These are phyloP conservation scores for Ophiocordyceps camponoti-floridani DNA, from an alignment of 2,329 filamentous ascomycete species.

Conservation along the genomic window DNA sequence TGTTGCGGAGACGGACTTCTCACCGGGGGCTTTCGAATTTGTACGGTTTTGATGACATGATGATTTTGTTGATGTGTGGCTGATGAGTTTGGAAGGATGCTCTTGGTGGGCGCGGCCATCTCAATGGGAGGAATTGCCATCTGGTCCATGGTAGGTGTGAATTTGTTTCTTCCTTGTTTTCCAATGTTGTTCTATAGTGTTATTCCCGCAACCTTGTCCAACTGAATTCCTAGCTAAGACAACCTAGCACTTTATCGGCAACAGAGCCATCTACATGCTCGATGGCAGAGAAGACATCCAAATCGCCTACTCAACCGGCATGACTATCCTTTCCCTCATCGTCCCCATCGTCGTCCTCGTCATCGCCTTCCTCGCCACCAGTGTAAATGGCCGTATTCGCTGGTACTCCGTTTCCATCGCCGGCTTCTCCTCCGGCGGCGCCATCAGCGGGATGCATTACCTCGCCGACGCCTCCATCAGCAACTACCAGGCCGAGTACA, in stretches of 20 bases:
- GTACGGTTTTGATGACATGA: conserved; percentile 19
- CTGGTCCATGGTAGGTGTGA: conserved; percentile 44
- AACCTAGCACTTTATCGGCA: conserved; percentile 39
- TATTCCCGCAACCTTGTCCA: not conserved
- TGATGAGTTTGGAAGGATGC: conserved; percentile 24
- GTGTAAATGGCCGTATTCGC: conserved; percentile 34
- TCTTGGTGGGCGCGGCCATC: conserved; percentile 45
- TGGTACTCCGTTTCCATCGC: conserved; percentile 40
- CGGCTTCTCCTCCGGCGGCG: conserved; percentile 52
- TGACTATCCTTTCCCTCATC: conserved; percentile 60
- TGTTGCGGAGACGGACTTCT: conserved; percentile 61
- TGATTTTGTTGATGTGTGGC: not conserved
- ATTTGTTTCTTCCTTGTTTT: not conserved
- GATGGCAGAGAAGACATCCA: conserved; percentile 43
- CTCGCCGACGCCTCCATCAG: conserved; percentile 62
- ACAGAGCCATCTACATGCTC: conserved; percentile 55
- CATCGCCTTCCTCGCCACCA: conserved; percentile 54
- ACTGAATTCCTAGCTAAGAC: not conserved
- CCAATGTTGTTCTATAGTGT: not conserved
- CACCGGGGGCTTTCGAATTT: conserved; percentile 51
- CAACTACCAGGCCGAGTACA: conserved; percentile 53
- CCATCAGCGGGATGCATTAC: conserved; percentile 74
- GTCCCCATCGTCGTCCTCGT: conserved; percentile 58
- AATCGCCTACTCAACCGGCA: conserved; percentile 52
- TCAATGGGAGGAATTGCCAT: conserved; percentile 60